Evolutionary conservation across 139 green algal species (phyloP).

Genomic region (Chlorokybus atmophyticus): DNA sequence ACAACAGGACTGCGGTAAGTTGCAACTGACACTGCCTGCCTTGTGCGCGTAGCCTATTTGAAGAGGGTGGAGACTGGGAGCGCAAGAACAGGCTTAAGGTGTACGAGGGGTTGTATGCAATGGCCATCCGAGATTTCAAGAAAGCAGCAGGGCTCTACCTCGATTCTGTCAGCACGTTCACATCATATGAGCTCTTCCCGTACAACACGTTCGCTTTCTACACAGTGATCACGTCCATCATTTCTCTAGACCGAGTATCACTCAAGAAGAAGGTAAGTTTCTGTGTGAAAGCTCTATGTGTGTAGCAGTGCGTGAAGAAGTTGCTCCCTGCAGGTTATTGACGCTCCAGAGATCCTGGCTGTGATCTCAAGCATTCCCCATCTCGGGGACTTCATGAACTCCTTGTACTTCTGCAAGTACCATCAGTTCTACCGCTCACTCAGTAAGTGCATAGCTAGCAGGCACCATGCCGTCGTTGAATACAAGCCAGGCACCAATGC

Average conservation of each 20-base stretch:
- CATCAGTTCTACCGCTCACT: constrained; percentile 66
- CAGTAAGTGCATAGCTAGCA: constrained; percentile 18
- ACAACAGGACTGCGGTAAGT: too few relatives aligned
- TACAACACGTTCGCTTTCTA: constrained; percentile 86
- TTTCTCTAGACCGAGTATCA: constrained; percentile 49
- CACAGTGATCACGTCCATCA: constrained; percentile 60
- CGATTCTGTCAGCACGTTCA: constrained; percentile 92
- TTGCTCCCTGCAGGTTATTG: constrained; percentile 60
- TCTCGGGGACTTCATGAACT: constrained; percentile 63
- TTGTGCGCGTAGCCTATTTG: constrained; percentile 69
- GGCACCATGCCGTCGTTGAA: neutral
- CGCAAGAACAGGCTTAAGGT: constrained; percentile 98
- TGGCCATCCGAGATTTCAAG: constrained; percentile 75
- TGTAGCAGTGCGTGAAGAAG: too few relatives aligned
- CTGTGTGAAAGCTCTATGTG: too few relatives aligned
- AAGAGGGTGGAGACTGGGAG: constrained; percentile 92
- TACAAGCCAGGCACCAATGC: neutral
- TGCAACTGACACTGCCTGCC: too few relatives aligned
- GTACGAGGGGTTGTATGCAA: constrained; percentile 81
- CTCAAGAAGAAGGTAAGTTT: constrained; percentile 45
- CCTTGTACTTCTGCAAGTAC: constrained; percentile 86
- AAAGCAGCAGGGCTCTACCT: constrained; percentile 75
- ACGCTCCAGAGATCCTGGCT: constrained; percentile 84
- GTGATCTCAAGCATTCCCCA: constrained; percentile 73
- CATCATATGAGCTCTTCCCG: constrained; percentile 81